These are phyloP conservation scores for Toxoplasma gondii DNA, from an alignment of 169 alveolate genomes.

Conservation along the genomic window DNA sequence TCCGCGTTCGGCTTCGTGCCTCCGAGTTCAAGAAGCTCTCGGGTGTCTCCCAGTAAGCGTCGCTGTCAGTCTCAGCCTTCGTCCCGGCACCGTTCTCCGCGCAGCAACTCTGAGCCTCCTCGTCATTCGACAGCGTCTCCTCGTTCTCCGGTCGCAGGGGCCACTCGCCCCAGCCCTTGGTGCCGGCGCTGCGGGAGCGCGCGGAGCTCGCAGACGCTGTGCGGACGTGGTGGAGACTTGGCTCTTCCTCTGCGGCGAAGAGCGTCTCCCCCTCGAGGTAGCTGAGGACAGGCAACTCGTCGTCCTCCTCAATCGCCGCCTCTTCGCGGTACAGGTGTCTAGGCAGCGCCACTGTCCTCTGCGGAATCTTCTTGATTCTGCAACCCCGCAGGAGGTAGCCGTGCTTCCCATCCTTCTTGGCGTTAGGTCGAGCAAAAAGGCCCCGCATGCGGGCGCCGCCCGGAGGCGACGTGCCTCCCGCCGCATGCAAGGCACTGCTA, in stretches of 20 bases:
- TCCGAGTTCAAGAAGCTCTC: not conserved
- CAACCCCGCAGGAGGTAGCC: slow-evolving; percentile 6
- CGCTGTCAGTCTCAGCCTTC: not conserved
- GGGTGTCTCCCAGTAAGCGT: not conserved
- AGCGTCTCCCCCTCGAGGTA: not conserved
- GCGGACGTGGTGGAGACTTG: not conserved
- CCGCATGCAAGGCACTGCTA: not conserved
- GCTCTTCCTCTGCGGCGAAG: slow-evolving; percentile 3
- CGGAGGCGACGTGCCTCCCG: not conserved
- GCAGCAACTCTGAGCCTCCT: not conserved
- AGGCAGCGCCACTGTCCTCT: not conserved
- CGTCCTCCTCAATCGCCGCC: slow-evolving; percentile 26
- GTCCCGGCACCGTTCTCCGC: not conserved
- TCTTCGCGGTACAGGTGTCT: slow-evolving; percentile 26
- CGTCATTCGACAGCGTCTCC: not conserved
- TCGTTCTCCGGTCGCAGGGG: not conserved
- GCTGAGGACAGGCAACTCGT: not conserved
- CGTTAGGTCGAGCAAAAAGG: not conserved
- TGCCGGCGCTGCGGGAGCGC: not conserved
- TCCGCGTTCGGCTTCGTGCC: not conserved
- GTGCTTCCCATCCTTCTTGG: not conserved
- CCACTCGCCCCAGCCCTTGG: slow-evolving; percentile 39
- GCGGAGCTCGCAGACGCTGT: not conserved
- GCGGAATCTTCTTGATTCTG: not conserved
- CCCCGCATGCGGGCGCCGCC: not conserved